Evolutionary conservation across 768 basidiomycete genomes (phyloP), one percentile per base, ranked within the genome.

Genomic region (Mycena maculata): DNA sequence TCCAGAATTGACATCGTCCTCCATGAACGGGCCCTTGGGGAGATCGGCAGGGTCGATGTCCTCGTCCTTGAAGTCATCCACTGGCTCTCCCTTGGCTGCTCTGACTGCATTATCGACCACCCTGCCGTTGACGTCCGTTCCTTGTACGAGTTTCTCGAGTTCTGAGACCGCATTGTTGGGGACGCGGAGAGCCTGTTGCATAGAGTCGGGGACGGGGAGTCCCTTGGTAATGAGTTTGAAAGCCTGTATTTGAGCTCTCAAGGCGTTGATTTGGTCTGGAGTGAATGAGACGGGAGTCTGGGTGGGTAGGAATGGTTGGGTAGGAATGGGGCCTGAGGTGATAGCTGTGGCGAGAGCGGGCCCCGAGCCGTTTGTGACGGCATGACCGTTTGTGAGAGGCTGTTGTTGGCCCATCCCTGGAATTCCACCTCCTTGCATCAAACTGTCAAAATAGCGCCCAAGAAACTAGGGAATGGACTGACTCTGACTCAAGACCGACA

Each of bases 211-310:
- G 44, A 93, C 83, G 18, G 92, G 87, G 10, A 88, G 75, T 23
- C 90, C 88, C 25, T 90, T 85, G 18, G 82, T 82, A 70, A 95
- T 82, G 68, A 88, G 84, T 74, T 91, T 93, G 81, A 90, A 95
- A 4, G 94, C 93, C 53, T 90, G 86, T 18, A 95, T 94, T 71
- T 95, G 94, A 0, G 91, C 88, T 16, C 92, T 87, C n/a, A 95
- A 85, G 12, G 90, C 86, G 62, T 81, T 83, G 50, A 94, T 89
- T 73, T 94, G 94, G 65, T 92, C 90, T 0, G 76, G 80, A 5
- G 92, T 90, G 74, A 96, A 95, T 6, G 92, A 91, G 31, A 94
- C 88, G 41, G 93, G 91, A 0, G 92, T 90, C 30, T 87, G 84
- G 3, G 86, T 81, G 22, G 82, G 77, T 15, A 87, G 87, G 41